Base-by-base conservation (phyloP, 495 filamentous ascomycete species). In the Neurospora discreta region DNA sequence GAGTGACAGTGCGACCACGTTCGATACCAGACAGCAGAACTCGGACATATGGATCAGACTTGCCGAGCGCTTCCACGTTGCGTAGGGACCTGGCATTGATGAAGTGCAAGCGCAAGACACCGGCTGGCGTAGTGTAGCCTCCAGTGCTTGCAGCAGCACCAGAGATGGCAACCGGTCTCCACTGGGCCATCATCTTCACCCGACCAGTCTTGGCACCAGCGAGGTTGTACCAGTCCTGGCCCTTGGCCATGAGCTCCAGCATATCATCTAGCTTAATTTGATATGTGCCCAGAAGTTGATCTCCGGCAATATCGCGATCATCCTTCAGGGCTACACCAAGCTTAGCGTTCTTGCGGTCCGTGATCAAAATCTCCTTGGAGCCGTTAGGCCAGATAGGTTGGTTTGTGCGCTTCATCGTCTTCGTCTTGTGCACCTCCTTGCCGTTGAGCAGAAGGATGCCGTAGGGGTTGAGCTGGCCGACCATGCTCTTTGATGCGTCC, bases 261-360 rank as follows among this genome's bases (percentile, higher is more conserved):
- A 99, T 91, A 74, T 97, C 94, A 70, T 97, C 90, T 39, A 98
- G 83, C 83, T 93, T 95, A 80, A 99, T 95, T 77, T 97, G 94
- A 79, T 97, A 97, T 20, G 88, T 92, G 68, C 96, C 95, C 39
- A 99, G 78, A 41, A 94, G 86, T 40, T 92, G 93, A 78, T 99
- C 93, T n/a, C 89, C 83, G 30, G 87, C 81, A 69, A 98, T 79
- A 70, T 97, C 95, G 65, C 93, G 87, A 75, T 98, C 95, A 77
- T 99, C 95, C 81, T 97, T 99, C 84, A 99, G 90, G 20, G 92
- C 90, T 69, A 98, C 82, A 70, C 94, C 96, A 65, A 99, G 86
- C 74, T 91, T 94, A 60, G 94, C 94, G 75, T 84, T 88, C 85
- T 94, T 97, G 44, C 93, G 89, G 78, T 99, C 93, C 0, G 94